A percentile compares a stretch with the other conserved stretches of the same genome.
Evolutionary conservation across 2,329 filamentous ascomycete genomes (phyloP).

Genomic region (Pseudocercospora eumusae): DNA sequence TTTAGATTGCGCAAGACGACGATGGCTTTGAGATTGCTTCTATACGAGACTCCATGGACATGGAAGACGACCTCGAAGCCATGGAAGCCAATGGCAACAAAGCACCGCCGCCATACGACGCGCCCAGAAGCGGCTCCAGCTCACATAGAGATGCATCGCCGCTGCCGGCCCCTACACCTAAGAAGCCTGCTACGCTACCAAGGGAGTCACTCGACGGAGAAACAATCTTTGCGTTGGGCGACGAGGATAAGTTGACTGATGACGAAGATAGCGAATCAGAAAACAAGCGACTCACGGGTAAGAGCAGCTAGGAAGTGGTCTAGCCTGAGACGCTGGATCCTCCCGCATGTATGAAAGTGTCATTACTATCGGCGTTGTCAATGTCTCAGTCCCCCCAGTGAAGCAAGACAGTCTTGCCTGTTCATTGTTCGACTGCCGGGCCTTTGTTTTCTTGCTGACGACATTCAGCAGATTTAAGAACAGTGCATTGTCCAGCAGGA

Average conservation of each 20-base stretch:
- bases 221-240: conserved; percentile 91
- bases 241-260: conserved; percentile 82
- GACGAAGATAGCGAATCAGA: conserved; percentile 57
- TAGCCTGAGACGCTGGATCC: not conserved
- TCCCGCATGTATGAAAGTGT: not conserved
- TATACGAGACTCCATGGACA: conserved; percentile 73
- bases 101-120: conserved; percentile 44
- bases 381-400: too few relatives aligned
- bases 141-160: conserved; percentile 46
- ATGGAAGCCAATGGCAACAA: conserved; percentile 38
- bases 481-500: not conserved
- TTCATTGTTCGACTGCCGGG: not conserved
- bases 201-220: conserved; percentile 76
- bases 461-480: not conserved
- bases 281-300: conserved; percentile 52
- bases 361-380: not conserved
- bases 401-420: not conserved
- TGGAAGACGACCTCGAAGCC: conserved; percentile 52
- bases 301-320: conserved; percentile 27
- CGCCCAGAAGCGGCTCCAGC: conserved; percentile 29
- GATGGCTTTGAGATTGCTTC: conserved; percentile 97
- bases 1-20: conserved; percentile 87
- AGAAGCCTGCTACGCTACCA: conserved; percentile 52
- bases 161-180: conserved; percentile 56
- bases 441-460: not conserved